Evolutionary conservation across 108 stramenopile genomes (phyloP).

Genomic region (Pseudonitzschia multistriata): DNA sequence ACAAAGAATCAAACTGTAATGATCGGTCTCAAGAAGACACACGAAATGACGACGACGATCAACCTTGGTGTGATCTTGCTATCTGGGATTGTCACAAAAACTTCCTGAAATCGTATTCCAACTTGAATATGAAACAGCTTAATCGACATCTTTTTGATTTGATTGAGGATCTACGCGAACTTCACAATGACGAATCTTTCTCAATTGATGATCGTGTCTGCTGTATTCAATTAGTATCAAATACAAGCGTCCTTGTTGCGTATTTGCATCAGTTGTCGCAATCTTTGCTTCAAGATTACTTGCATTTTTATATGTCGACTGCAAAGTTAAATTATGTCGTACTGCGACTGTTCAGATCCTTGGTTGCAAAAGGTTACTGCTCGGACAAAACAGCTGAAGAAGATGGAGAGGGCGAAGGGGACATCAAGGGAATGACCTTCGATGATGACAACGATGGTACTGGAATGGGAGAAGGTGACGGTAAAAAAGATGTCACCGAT

Average conservation of each 20-base stretch:
- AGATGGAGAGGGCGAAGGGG: constrained; percentile 66
- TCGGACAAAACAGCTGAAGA: constrained; percentile 80
- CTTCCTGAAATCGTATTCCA: constrained; percentile 32
- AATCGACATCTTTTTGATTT: constrained; percentile 7
- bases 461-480: constrained; percentile 99
- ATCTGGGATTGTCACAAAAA: constrained; percentile 32
- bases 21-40: not conserved
- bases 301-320: constrained; percentile 51
- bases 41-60: not conserved
- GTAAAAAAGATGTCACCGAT: constrained; percentile 94
- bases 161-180: not conserved
- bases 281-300: constrained; percentile 34
- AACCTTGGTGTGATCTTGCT: not conserved
- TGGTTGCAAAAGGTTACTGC: constrained; percentile 93
- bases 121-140: constrained; percentile 34
- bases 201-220: constrained; percentile 30
- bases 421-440: constrained; percentile 78
- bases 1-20: not conserved
- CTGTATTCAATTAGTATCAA: constrained; percentile 38
- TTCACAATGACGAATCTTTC: constrained; percentile 2
- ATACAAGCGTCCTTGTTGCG: constrained; percentile 44
- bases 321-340: constrained; percentile 86
- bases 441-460: constrained; percentile 97
- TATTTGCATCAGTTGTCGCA: constrained; percentile 38
- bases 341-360: constrained; percentile 84